Evolutionary conservation across 2,329 filamentous ascomycete genomes (phyloP).

Genomic region (Elsinoe perseae): DNA sequence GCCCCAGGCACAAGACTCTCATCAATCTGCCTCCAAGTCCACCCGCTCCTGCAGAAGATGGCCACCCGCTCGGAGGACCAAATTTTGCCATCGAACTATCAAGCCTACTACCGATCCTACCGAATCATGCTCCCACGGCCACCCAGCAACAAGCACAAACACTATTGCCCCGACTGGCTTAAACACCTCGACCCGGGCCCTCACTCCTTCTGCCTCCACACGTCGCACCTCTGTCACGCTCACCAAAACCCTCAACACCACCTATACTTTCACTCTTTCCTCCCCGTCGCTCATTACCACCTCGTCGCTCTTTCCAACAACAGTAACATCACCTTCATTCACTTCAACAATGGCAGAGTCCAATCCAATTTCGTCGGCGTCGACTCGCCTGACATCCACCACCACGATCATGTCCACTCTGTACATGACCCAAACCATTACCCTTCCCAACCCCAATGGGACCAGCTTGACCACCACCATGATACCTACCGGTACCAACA

Average conservation of each 20-base stretch:
- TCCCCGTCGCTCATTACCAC: constrained; percentile 16
- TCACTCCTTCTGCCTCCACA: constrained; percentile 9
- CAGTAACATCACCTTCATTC: not conserved
- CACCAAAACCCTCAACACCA: constrained; percentile 5
- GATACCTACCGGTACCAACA: constrained; percentile 6
- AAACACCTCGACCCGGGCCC: constrained; percentile 10
- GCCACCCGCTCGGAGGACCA: not conserved
- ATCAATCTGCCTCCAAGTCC: too few species aligned
- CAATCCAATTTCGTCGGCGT: constrained; percentile 6
- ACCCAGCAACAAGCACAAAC: constrained; percentile 16
- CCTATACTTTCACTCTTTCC: constrained; percentile 7
- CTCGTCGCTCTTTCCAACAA: constrained; percentile 15
- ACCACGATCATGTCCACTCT: constrained; percentile 15
- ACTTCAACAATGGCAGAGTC: constrained; percentile 12
- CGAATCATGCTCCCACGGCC: constrained; percentile 13
- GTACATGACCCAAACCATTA: constrained; percentile 12
- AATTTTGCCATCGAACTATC: constrained; percentile 11
- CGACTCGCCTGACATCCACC: constrained; percentile 14
- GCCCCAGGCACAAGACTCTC: constrained; percentile 6
- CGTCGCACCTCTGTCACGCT: constrained; percentile 13
- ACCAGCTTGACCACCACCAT: constrained; percentile 7
- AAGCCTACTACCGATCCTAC: not conserved
- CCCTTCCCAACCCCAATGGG: constrained; percentile 8
- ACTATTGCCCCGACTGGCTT: constrained; percentile 13
- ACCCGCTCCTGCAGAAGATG: too few species aligned